A percentile compares a stretch with the other conserved stretches of the same genome.
phyloP scores from a whole-genome alignment of 2,329 filamentous ascomycete species.

The Pseudocercospora macadamiae region DNA sequence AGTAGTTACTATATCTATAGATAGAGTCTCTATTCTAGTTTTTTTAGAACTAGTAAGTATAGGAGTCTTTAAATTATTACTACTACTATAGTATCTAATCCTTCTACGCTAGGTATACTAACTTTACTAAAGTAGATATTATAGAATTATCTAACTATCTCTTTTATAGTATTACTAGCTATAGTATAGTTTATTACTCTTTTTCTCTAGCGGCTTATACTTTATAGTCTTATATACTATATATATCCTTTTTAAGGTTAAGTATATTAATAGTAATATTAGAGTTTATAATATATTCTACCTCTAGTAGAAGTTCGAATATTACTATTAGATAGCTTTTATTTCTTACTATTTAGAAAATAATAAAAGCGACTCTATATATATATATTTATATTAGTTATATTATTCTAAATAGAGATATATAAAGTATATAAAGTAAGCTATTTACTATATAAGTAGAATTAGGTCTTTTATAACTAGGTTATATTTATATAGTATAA shows the following conservation, averaged over 20 bases:
- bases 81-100: no score
- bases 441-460: no score
- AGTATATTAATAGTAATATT: no score
- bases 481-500: background rate
- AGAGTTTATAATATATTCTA: no score
- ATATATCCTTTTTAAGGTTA: no score
- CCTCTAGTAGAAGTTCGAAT: background rate
- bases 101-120: no score
- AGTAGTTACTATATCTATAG: background rate
- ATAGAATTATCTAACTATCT: background rate
- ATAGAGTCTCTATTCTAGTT: background rate
- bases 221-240: no score
- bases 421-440: no score
- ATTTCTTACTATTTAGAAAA: background rate
- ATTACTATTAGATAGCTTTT: background rate
- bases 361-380: background rate
- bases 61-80: no score
- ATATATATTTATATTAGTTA: background rate
- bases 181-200: background rate
- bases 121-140: no score
- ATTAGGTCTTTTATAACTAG: background rate
- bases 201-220: background rate
- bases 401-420: background rate
- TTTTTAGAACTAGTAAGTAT: no score
- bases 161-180: background rate